A percentile compares a stretch with the other conserved stretches of the same genome.
These are phyloP conservation scores for Globisporangium abappressorium DNA, from an alignment of 352 stramenopile genomes.

Conservation along the genomic window DNA sequence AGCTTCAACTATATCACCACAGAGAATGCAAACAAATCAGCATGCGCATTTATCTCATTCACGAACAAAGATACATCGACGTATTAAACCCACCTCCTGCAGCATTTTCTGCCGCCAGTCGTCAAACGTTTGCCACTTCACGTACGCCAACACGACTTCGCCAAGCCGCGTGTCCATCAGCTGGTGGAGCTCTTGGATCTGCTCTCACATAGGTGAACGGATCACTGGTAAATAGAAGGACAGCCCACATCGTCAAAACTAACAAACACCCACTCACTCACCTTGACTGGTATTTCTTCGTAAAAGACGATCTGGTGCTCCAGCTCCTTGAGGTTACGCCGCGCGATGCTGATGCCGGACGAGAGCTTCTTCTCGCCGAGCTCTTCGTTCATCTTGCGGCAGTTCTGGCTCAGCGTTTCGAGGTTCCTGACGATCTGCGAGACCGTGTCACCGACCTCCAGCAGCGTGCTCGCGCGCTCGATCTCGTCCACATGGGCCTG, in stretches of 20 bases:
- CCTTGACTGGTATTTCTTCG: slow-evolving; percentile 65
- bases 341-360: slow-evolving; percentile 74
- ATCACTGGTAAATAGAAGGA: background rate
- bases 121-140: slow-evolving; percentile 67
- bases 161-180: slow-evolving; percentile 46
- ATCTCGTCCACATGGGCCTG: slow-evolving; percentile 84
- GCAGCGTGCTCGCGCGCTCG: slow-evolving; percentile 66
- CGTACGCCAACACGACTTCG: slow-evolving; percentile 63
- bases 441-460: slow-evolving; percentile 69
- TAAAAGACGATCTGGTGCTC: slow-evolving; percentile 84
- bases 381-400: slow-evolving; percentile 80
- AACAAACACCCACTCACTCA: slow-evolving; percentile 10
- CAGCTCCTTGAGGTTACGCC: slow-evolving; percentile 78
- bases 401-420: slow-evolving; percentile 50
- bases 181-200: slow-evolving; percentile 43
- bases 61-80: background rate
- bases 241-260: background rate
- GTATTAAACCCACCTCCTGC: slow-evolving; percentile 42
- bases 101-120: slow-evolving; percentile 85
- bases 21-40: background rate
- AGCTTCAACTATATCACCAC: slow-evolving; percentile 38
- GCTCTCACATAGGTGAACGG: background rate
- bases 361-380: slow-evolving; percentile 79
- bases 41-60: background rate
- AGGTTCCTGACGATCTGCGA: slow-evolving; percentile 62